Evolutionary conservation across 2,329 filamentous ascomycete genomes (phyloP), one percentile per base, ranked within the genome.

Genomic region (Claviceps pusilla): DNA sequence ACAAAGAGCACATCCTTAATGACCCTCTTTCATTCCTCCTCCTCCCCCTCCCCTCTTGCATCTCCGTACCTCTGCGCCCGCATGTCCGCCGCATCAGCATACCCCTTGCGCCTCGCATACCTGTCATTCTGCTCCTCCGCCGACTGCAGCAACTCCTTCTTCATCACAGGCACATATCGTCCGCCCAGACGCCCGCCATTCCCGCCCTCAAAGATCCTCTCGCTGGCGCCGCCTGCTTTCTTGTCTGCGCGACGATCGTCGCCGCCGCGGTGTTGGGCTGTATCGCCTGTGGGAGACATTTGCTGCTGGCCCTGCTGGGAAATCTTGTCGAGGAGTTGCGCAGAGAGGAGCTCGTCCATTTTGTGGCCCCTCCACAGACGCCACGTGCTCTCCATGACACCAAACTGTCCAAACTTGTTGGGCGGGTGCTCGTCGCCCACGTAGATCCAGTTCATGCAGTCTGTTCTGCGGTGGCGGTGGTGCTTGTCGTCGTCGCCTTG

Each of bases 331-430:
- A 97, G 73, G 51, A 98, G 71, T 60, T 82, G 79, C 56, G 79
- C 83, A 0, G 88, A 82, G 54, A 98, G 74, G 52, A 95, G 73
- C 74, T 97, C 93, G 63, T 97, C 89, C 60, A 97, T 87, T 74
- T 95, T 95, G 53, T 79, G 76, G 64, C 83, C 80, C 56, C 87
- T 80, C 91, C 93, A 98, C 28, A 82, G 72, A 57, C 78, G 75
- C 93, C 93, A 98, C 50, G 94, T 66, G 56, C 83, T 78, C 59
- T 89, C 84, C 59, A 89, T 76, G 41, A 91, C 72, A 33, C 84
- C 82, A 58, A 77, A 73, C 52, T 76, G 66, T 1, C 84, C 85
- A 62, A 82, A 84, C 66, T 85, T 84, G 59, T 76, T 76, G 41
- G 73, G 66, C 24, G 71, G 72, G 51, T 67, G 66, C 43, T 83